Conservation (phyloP, 2,329 filamentous ascomycete genomes). For the Ploettnerulaceae sp. region DNA sequence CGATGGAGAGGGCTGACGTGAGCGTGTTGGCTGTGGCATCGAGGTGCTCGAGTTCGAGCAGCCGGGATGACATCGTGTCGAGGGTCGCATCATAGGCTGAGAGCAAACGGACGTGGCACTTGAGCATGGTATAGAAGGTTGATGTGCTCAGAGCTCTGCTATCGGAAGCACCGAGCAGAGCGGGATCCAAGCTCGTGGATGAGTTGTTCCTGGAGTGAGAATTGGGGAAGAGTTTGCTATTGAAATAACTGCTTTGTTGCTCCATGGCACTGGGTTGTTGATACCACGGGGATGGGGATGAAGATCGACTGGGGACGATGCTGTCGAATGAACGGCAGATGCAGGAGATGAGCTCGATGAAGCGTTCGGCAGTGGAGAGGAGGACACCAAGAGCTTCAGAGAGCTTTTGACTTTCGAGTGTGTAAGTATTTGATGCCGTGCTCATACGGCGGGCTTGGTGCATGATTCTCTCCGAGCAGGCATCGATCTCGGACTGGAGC, state of each 20-base stretch:
- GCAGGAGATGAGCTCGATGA: conserved; percentile 12
- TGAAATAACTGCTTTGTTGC: conserved; percentile 10
- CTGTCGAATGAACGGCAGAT: conserved; percentile 12
- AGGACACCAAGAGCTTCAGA: conserved; percentile 11
- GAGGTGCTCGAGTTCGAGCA: conserved; percentile 9
- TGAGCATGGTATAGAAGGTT: conserved; percentile 14
- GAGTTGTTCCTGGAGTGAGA: conserved; percentile 2
- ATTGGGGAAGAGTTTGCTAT: background rate
- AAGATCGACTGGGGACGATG: conserved; percentile 8
- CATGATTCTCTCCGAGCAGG: conserved; percentile 12
- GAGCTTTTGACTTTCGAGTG: conserved; percentile 10
- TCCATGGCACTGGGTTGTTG: conserved; percentile 7
- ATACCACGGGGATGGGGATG: conserved; percentile 7
- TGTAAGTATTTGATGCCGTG: conserved; percentile 8
- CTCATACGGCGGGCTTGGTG: conserved; percentile 12
- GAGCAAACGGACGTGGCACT: conserved; percentile 12
- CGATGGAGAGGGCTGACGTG: conserved; percentile 10
- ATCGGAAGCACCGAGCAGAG: background rate
- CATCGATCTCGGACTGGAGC: conserved; percentile 13
- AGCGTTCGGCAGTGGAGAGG: conserved; percentile 11
- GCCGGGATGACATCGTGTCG: conserved; percentile 13
- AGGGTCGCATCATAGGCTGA: conserved; percentile 14
- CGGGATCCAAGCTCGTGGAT: conserved; percentile 6
- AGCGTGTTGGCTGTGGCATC: conserved; percentile 5
- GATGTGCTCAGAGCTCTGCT: conserved; percentile 6